Evolutionary conservation across 2,329 filamentous ascomycete species (phyloP), one percentile per base, ranked within the genome.

Genomic region (Fusarium sp.): DNA sequence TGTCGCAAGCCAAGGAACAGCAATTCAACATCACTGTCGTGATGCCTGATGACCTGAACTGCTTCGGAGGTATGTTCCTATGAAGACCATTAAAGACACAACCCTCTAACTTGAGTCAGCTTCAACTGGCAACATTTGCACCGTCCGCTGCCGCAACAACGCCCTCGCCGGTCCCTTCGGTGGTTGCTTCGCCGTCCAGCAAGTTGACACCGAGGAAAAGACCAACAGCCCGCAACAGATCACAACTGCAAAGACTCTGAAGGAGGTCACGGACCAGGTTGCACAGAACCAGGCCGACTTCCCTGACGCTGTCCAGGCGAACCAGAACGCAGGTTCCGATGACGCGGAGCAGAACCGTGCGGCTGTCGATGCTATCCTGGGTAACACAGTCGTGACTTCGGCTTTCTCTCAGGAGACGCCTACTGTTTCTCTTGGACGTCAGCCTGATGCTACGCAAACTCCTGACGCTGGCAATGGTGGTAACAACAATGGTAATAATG

Each of bases 101-200:
- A 5, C 20, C 6, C 8, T 16, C 69, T 70, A 57, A 70, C 20
- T 18, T 18, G 0, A 7, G 20, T 8, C 43, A 87, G 86, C 82
- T 9, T 89, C 89, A 0, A 89, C 88, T 2, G 90, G 90, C 50
- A 87, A 90, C 64, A 77, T 90, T 43, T 90, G 88, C 84, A 91
- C 89, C 1, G 84, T 91, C 23, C 86, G 89, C 39, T 91, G 89
- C 83, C 85, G 88, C 23, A 91, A 91, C 83, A 88, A 87, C 66
- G 88, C 88, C 5, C 80, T 87, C 5, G 88, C 88, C 11, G 88
- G 88, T 6, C 88, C 88, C 14, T 91, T 91, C 65, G 87, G 88
- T 43, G 87, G 89, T 60, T 91, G 89, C 81, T 87, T 91, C 78
- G 82, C 88, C 3, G 85, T 91, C 20, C 87, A 90, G 79, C 90